Conservation (phyloP, 108 stramenopile genomes). For the Pseudonitzschia multiseries region DNA sequence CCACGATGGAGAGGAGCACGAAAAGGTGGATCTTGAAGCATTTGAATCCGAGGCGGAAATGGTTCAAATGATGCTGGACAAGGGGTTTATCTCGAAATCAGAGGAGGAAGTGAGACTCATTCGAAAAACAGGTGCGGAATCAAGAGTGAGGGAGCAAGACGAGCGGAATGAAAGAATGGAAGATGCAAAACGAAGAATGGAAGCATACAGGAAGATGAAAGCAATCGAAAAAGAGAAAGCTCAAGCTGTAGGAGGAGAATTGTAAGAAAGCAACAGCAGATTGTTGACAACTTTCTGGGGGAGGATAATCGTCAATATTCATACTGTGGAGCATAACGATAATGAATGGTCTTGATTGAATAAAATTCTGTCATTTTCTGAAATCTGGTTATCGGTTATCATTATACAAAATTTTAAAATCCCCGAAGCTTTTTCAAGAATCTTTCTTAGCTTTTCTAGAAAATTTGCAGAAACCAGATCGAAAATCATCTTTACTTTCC, state of each 20-base stretch:
- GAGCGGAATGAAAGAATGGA: not conserved
- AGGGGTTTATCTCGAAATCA: slow-evolving; percentile 43
- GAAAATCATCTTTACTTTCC: slow-evolving; percentile 15
- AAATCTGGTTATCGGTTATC: not conserved
- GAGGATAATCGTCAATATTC: not conserved
- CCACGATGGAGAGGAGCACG: slow-evolving; percentile 33
- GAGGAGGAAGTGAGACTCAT: slow-evolving; percentile 6
- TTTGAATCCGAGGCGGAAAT: slow-evolving; percentile 62
- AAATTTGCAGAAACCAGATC: not conserved
- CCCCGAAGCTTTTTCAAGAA: not conserved
- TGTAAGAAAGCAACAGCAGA: not conserved
- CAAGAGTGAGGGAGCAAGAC: not conserved
- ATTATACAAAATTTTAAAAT: not conserved
- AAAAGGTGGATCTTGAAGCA: slow-evolving; percentile 48
- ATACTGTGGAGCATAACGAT: not conserved
- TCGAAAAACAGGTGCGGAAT: not conserved
- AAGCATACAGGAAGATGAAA: not conserved
- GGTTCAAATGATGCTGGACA: slow-evolving; percentile 55
- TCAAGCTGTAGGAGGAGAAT: not conserved
- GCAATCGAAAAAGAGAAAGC: not conserved
- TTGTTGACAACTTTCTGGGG: not conserved
- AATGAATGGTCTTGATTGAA: not conserved
- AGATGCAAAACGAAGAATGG: slow-evolving; percentile 11
- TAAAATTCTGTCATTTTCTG: not conserved
- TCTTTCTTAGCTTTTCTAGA: not conserved